Evolutionary conservation across 73 alveolate genomes (phyloP).

Genomic region (Tetrahymena elliotti): DNA sequence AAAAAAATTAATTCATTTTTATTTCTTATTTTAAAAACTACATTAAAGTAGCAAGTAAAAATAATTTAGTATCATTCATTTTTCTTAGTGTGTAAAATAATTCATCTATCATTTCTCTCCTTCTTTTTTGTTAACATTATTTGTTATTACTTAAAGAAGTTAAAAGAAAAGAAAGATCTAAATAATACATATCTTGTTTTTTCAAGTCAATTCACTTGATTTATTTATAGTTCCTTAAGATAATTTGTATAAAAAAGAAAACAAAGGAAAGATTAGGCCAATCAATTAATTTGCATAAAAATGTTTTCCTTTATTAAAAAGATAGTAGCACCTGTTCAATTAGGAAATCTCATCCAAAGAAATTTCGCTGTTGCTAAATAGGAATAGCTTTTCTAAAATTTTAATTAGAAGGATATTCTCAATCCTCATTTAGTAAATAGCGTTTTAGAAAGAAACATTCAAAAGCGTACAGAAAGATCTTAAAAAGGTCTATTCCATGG

Average conservation of each 20-base stretch:
- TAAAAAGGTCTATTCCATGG: slow-evolving; percentile 38
- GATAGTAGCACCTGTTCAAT: not conserved
- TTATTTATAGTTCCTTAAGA: not conserved
- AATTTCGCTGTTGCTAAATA: not conserved
- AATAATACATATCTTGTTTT: not conserved
- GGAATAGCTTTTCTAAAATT: not conserved
- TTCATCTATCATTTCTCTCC: too few relatives aligned
- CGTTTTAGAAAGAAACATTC: slow-evolving; percentile 4
- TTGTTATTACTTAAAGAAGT: not conserved
- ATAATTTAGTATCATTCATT: too few relatives aligned
- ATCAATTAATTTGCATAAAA: not conserved
- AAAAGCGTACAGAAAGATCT: slow-evolving; percentile 29
- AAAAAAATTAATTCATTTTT: too few relatives aligned
- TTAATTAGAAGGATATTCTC: not conserved
- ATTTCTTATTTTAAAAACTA: too few relatives aligned
- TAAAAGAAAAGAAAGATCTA: not conserved
- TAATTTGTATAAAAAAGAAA: not conserved
- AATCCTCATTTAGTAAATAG: not conserved
- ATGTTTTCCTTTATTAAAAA: not conserved
- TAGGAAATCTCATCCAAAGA: not conserved
- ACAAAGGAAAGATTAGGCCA: not conserved
- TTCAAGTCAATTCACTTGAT: not conserved
- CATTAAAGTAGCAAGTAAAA: too few relatives aligned
- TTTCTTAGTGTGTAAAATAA: not conserved
- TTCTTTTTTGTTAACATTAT: too few relatives aligned